phyloP scores from a whole-genome alignment of 2,329 filamentous ascomycete genomes.

The Mycogone perniciosa region DNA sequence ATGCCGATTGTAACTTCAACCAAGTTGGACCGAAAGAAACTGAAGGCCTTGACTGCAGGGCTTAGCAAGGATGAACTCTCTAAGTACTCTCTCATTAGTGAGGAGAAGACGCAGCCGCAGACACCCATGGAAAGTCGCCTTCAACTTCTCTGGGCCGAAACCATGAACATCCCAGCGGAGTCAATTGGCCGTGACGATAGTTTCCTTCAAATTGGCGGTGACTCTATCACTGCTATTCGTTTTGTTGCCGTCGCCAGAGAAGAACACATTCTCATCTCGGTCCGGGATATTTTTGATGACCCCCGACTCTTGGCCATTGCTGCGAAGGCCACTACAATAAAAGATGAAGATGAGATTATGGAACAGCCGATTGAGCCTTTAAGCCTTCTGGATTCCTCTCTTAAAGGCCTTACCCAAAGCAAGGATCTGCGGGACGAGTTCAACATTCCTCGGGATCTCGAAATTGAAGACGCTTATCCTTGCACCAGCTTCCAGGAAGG shows the following conservation, averaged over 20 bases:
- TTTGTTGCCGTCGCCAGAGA: slow-evolving; percentile 4
- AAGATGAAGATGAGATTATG: background rate
- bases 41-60: background rate
- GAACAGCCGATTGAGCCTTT: background rate
- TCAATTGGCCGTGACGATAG: slow-evolving; percentile 13
- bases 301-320: background rate
- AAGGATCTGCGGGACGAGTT: background rate
- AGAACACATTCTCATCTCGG: background rate
- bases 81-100: slow-evolving; percentile 19
- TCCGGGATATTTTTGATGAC: slow-evolving; percentile 7
- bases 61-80: slow-evolving; percentile 11
- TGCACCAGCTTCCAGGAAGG: slow-evolving; percentile 29
- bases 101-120: slow-evolving; percentile 8
- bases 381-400: background rate
- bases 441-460: background rate
- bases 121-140: slow-evolving; percentile 17
- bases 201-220: slow-evolving; percentile 18
- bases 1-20: slow-evolving; percentile 2
- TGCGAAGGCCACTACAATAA: background rate
- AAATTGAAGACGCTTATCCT: slow-evolving; percentile 5
- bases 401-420: background rate
- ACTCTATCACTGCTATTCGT: slow-evolving; percentile 20
- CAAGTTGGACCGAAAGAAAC: slow-evolving; percentile 12
- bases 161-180: slow-evolving; percentile 9
- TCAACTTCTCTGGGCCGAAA: slow-evolving; percentile 14